Evolutionary conservation across 176 grass and related monocot species (phyloP).

Genomic region (Carex littledalei): DNA sequence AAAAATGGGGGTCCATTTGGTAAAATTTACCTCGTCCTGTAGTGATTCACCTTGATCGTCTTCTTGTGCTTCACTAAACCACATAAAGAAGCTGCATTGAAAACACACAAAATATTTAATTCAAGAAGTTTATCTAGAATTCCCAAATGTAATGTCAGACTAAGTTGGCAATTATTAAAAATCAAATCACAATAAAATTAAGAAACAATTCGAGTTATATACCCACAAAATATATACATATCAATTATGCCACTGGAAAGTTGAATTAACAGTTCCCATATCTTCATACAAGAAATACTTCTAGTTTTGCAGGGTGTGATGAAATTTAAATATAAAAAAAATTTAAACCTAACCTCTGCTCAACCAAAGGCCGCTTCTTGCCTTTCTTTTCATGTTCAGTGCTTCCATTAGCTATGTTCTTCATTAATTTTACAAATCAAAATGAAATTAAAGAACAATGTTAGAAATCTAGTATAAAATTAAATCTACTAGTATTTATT

Average conservation of each 20-base stretch:
- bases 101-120: not conserved
- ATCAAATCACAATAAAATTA: not conserved
- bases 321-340: not conserved
- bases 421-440: not conserved
- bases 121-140: not conserved
- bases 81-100: constrained; percentile 69
- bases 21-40: constrained; percentile 70
- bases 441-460: not conserved
- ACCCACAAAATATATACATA: not conserved
- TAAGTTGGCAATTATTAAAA: not conserved
- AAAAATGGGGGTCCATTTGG: not conserved
- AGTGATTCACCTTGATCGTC: constrained; percentile 61
- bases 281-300: not conserved
- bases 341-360: constrained; percentile 18
- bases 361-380: constrained; percentile 48
- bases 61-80: constrained; percentile 71
- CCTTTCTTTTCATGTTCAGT: constrained; percentile 37
- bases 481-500: not conserved
- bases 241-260: not conserved
- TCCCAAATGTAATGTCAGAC: not conserved
- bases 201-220: not conserved
- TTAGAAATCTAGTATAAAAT: not conserved
- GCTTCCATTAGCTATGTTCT: constrained; percentile 69
- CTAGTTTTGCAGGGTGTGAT: too few relatives aligned
- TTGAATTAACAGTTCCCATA: not conserved